Conservation (phyloP, 2,329 filamentous ascomycete genomes). For the Sordariomycetes sp. region DNA sequence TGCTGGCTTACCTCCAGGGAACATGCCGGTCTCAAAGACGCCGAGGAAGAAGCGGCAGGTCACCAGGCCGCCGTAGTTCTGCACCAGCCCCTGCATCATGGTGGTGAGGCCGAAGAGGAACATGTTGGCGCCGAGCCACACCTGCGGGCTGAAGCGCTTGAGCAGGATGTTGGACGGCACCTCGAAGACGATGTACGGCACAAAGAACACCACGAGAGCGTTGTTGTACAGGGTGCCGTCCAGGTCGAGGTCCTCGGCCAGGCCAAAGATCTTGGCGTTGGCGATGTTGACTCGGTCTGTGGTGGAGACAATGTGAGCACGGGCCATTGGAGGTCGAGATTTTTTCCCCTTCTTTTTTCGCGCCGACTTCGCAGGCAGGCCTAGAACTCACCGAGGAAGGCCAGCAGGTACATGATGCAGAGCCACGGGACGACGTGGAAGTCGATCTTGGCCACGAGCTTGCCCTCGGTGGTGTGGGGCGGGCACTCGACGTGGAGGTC, state of each 20-base stretch:
- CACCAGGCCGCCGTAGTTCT: slow-evolving; percentile 68
- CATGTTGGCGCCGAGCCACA: slow-evolving; percentile 76
- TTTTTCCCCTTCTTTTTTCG: background rate
- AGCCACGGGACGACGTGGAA: slow-evolving; percentile 61
- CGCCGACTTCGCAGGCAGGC: background rate
- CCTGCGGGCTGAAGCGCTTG: slow-evolving; percentile 38
- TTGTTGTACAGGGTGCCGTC: slow-evolving; percentile 57
- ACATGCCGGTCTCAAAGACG: slow-evolving; percentile 65
- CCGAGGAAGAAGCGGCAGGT: slow-evolving; percentile 80
- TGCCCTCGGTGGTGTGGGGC: slow-evolving; percentile 48
- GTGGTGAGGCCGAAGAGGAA: slow-evolving; percentile 70
- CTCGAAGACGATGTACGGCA: slow-evolving; percentile 63
- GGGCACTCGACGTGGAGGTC: slow-evolving; percentile 23
- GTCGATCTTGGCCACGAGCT: slow-evolving; percentile 61
- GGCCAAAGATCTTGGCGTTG: slow-evolving; percentile 60
- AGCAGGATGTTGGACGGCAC: slow-evolving; percentile 40
- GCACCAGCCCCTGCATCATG: slow-evolving; percentile 64
- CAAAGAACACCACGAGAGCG: slow-evolving; percentile 70
- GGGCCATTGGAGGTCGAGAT: background rate
- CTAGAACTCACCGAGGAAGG: slow-evolving; percentile 43
- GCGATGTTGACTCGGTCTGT: slow-evolving; percentile 65
- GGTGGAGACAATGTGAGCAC: background rate
- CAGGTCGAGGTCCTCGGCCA: slow-evolving; percentile 53
- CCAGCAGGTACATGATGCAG: slow-evolving; percentile 60
- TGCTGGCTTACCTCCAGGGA: slow-evolving; percentile 27